phyloP scores from a whole-genome alignment of 2,329 filamentous ascomycete species.

The Venturiaceae sp. region DNA sequence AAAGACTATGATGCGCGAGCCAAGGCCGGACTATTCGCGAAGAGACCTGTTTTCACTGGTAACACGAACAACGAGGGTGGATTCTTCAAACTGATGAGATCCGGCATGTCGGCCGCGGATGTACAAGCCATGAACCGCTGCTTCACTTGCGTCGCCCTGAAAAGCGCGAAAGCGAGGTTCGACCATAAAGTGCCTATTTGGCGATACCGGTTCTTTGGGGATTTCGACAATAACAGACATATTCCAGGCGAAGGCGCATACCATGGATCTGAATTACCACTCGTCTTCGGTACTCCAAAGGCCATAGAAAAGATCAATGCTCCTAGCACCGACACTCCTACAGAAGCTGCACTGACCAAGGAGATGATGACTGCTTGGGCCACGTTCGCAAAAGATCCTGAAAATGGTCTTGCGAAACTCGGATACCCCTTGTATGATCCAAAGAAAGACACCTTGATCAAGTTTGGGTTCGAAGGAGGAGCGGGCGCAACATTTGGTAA shows the following conservation, averaged over 20 bases:
- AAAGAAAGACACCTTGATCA: background rate
- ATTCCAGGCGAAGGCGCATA: conserved; percentile 1
- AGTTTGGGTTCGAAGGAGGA: background rate
- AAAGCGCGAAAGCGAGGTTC: background rate
- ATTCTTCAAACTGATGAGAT: conserved; percentile 1
- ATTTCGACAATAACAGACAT: conserved; percentile 1
- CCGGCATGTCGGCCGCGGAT: background rate
- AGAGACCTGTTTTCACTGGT: background rate
- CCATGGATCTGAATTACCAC: conserved; percentile 5
- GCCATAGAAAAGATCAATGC: conserved; percentile 1
- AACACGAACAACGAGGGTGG: conserved; percentile 3
- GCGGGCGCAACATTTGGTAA: background rate
- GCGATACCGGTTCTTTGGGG: conserved; percentile 2
- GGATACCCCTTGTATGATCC: conserved; percentile 8
- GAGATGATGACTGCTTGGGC: conserved; percentile 7
- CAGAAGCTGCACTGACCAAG: background rate
- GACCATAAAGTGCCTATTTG: conserved; percentile 1
- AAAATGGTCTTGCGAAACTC: conserved; percentile 3
- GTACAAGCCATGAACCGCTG: background rate
- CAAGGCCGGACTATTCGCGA: background rate
- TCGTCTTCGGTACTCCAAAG: conserved; percentile 6
- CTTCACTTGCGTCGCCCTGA: conserved; percentile 6
- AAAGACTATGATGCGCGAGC: conserved; percentile 5
- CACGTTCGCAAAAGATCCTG: conserved; percentile 8
- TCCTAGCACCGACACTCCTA: background rate